These are phyloP conservation scores for Coemansia erecta DNA, from an alignment of 192 early-diverging fungal genomes.

Conservation along the genomic window DNA sequence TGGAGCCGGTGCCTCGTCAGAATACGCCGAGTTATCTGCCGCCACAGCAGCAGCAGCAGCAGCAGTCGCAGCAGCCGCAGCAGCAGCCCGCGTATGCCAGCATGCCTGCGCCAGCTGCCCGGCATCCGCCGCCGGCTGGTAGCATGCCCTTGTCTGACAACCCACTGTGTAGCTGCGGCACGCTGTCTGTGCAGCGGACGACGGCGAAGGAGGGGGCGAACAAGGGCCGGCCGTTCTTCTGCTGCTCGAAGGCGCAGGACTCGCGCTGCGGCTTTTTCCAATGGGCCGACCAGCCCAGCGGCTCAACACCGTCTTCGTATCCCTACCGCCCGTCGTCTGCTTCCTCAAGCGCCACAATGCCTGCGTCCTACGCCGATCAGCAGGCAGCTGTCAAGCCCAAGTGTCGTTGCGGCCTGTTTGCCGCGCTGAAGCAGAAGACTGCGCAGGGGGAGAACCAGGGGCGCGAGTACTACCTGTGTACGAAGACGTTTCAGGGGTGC, in stretches of 20 bases:
- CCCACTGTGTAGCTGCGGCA: constrained; percentile 51
- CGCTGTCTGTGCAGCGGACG: constrained; percentile 35
- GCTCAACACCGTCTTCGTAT: constrained; percentile 2
- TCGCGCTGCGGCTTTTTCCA: constrained; percentile 57
- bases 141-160: constrained; percentile 2
- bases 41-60: constrained; percentile 5
- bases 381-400: constrained; percentile 29
- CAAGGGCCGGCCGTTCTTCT: constrained; percentile 58
- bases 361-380: background rate
- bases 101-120: background rate
- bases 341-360: background rate
- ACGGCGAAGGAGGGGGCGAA: constrained; percentile 56
- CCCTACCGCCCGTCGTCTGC: background rate
- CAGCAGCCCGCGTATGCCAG: background rate
- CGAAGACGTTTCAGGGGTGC: constrained; percentile 39
- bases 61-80: constrained; percentile 16
- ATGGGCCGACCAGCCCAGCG: constrained; percentile 56
- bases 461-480: constrained; percentile 55
- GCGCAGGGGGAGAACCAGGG: constrained; percentile 44
- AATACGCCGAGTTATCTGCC: constrained; percentile 15
- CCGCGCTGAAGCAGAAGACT: constrained; percentile 19
- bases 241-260: constrained; percentile 40
- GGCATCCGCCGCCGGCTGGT: background rate
- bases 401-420: constrained; percentile 55
- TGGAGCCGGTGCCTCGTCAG: background rate